Evolutionary conservation across 2,329 filamentous ascomycete genomes (phyloP), one percentile per base, ranked within the genome.

Genomic region (Fusarium illudens): DNA sequence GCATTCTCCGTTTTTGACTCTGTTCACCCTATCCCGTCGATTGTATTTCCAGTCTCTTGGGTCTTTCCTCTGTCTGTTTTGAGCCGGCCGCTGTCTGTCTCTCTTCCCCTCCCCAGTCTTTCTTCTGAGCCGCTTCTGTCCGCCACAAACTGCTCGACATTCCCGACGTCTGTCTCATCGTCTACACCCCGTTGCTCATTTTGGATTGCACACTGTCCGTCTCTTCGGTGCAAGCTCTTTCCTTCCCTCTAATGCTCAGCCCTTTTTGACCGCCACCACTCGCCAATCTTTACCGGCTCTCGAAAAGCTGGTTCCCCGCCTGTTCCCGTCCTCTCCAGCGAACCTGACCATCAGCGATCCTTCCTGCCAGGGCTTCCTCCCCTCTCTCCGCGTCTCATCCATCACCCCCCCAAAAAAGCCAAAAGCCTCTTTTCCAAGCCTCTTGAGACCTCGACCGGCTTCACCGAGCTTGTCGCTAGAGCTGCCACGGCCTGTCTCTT

Each of bases 251-350:
- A 22, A 42, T 42, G 25, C 61, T 62, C 49, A 68, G 61, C 65
- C 65, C 48, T 62, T 64, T 64, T 30, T 49, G 36, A 44, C 25
- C 25, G 25, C 65, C 57, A 57, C 65, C 64, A 64, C 65, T 67
- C 60, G 65, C 60, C 60, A 61, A 67, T 67, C 65, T 67, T 64
- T 50, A 57, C 46, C 42, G 62, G 53, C 46, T 33, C 50, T 61
- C 33, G 59, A 49, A 44, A 17, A 63, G 65, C 58, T 68, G 61
- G 19, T 27, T 62, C 65, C 57, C 62, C 65, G 65, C 65, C 67
- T 62, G 65, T 68, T 69, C 65, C 62, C 34, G 60, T 52, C 54
- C 52, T 58, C 36, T 53, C 39, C 62, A 67, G 54, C 33, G 52
- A 42, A 44, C 55, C 34, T 17, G 30, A 39, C 34, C 51, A 50